Base-by-base conservation (phyloP, 2,329 filamentous ascomycete species). In the Calonectria ilicicola region DNA sequence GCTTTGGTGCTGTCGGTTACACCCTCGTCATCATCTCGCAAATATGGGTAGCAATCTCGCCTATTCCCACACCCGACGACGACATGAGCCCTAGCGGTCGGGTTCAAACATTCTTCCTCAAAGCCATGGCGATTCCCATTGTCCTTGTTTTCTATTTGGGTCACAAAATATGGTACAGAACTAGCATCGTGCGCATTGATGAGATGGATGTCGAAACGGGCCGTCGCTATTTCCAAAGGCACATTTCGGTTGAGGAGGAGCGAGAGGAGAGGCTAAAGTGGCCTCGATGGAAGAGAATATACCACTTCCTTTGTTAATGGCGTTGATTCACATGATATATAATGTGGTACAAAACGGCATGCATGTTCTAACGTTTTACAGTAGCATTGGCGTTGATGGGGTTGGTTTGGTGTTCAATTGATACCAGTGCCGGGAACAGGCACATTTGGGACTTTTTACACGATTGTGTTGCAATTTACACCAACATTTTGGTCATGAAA, bases 131-230 rank as follows among this genome's bases (percentile, higher is more conserved):
- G 1, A 90, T 91, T 1, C 93, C 94, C 3, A 91, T 95, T 72
- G 90, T 95, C 23, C 74, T 92, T 8, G 72, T 88, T 9, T 94
- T 93, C 81, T 98, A 94, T 82, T 29, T 94, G 4, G 87, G 83
- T 0, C 96, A 98, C 83, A 98, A 98, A 84, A 12, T 96, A 35
- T 93, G 87, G 84, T 94, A 91, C 81, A 88, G 88, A 58, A 97
- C 95, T 0, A 85, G 87, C 5, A 86, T 95, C 69, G 88, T 98
- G 44, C 87, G 89, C 17, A 84, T 90, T 19, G 86, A 89, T 49
- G 93, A 97, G 75, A 97, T 98, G 92, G 96, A 98, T 84, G 85
- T 98, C 71, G 91, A 93, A 68, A 98, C 95, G 0, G 96, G 96
- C 1, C 91, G 95, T 23, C 88, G 96, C 42, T 95, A 98, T 79